Conservation (phyloP, 441 rosid species). For the Erodium moschatum region DNA sequence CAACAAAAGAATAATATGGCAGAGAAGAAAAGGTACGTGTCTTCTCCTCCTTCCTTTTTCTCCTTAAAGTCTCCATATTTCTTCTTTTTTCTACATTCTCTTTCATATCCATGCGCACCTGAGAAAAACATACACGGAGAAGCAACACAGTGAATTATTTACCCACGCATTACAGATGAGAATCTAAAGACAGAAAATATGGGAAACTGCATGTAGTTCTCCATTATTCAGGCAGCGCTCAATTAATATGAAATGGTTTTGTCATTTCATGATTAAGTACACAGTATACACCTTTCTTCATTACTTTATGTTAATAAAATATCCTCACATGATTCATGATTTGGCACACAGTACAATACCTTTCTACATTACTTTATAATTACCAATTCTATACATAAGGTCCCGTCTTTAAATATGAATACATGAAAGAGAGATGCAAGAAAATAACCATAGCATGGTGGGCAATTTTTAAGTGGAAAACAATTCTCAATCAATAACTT, state of each 20-base stretch:
- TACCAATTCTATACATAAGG: not conserved
- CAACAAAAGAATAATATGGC: not conserved
- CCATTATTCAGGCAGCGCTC: not conserved
- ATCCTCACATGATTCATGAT: not conserved
- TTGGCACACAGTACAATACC: not conserved
- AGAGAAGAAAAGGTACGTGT: conserved; percentile 34
- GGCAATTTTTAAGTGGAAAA: not conserved
- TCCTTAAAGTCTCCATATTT: conserved; percentile 36
- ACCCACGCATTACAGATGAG: not conserved
- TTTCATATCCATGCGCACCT: conserved; percentile 48
- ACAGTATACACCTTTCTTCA: conserved; percentile 1
- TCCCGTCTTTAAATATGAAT: not conserved
- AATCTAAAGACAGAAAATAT: not conserved
- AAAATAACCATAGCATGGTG: not conserved
- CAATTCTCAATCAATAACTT: conserved; percentile 1
- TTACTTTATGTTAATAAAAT: not conserved
- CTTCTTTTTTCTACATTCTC: conserved; percentile 49
- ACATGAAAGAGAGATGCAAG: not conserved
- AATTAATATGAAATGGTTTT: not conserved
- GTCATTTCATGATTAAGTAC: conserved; percentile 2
- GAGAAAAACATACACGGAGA: not conserved
- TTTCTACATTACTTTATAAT: not conserved
- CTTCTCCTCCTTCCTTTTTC: conserved; percentile 74
- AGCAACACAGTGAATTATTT: not conserved
- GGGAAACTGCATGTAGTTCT: not conserved